Base-by-base conservation (phyloP, 768 basidiomycete genomes). In the Piloderma croceum region DNA sequence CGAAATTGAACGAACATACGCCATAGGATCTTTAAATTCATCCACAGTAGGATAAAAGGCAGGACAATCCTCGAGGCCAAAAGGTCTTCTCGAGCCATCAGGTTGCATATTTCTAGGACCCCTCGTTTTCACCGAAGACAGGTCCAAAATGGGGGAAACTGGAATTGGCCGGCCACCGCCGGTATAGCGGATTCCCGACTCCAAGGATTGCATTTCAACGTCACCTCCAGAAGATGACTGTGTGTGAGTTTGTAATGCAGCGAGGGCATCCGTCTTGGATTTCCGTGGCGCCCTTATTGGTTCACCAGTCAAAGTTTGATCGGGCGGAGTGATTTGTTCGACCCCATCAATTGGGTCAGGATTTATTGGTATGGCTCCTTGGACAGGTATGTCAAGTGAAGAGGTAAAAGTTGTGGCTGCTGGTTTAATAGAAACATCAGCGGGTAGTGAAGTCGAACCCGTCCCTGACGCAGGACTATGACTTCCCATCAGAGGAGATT, bases 11-110 rank as follows among this genome's bases (percentile, higher is more conserved):
- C 77, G 79, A 61, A 99, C 87, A 63, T 97, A 99, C 32, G 77
- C 75, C 84, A 96, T 84, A 25, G 94, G 91, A 65, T 97, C 90
- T 57, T 77, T 79, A 63, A 92, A 99, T 62, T 99, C 87, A 43
- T 91, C 93, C n/a, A 65, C 57, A 1, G 83, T 86, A 18, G 96
- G 96, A 60, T 82, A 84, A 58, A 79, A 99, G 49, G 79, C 79
- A 4, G 90, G 96, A 51, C 90, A 94, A 55, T 97, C 90, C 45
- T 81, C 70, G 39, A 99, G 71, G 13, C 77, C 90, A 63, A 97
- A 97, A 9, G 86, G 81, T 31, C 94, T 76, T n/a, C 65, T 61
- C 15, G 59, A 61, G 37, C 59, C 58, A 27, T 65, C 62, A 25
- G 61, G 59, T 9, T 54, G 56, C 13, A 62, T 57, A 44, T 64